phyloP scores from a whole-genome alignment of 2,329 filamentous ascomycete species.

The Diaporthe aspalathi region DNA sequence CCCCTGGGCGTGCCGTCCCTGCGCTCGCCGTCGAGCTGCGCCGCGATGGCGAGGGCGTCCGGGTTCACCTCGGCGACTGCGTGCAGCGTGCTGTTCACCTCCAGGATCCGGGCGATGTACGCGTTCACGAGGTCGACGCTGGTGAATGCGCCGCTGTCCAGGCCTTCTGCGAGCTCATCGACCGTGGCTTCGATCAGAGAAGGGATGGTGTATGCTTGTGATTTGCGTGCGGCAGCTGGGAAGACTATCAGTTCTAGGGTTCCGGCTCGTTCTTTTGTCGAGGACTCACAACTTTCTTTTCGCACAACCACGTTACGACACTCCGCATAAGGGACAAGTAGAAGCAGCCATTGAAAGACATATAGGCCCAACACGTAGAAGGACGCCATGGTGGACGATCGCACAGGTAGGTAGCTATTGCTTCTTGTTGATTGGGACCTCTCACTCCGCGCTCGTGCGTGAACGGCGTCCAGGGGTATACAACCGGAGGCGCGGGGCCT shows the following conservation, averaged over 20 bases:
- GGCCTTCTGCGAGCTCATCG: constrained; percentile 48
- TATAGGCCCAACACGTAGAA: constrained; percentile 1
- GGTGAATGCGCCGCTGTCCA: constrained; percentile 49
- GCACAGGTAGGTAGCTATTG: no score
- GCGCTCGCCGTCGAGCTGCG: constrained; percentile 48
- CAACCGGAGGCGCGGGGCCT: no score
- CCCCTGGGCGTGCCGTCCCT: constrained; percentile 44
- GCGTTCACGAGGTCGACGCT: constrained; percentile 51
- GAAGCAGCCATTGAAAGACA: constrained; percentile 16
- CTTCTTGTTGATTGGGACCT: not conserved
- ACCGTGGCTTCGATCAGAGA: constrained; percentile 49
- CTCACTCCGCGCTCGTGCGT: not conserved
- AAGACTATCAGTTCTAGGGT: not conserved
- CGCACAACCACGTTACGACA: constrained; percentile 2
- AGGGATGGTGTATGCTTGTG: constrained; percentile 42
- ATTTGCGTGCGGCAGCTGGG: not conserved
- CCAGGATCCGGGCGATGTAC: constrained; percentile 46
- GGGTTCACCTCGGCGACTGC: constrained; percentile 53
- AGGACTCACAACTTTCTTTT: not conserved
- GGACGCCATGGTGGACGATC: not conserved
- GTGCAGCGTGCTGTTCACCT: constrained; percentile 49
- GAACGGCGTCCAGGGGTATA: not conserved
- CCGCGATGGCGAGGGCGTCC: constrained; percentile 53
- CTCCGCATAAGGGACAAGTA: not conserved
- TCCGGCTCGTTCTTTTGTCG: not conserved